Conservation (phyloP, 306 rosid species). For the Dryas alaskensis region DNA sequence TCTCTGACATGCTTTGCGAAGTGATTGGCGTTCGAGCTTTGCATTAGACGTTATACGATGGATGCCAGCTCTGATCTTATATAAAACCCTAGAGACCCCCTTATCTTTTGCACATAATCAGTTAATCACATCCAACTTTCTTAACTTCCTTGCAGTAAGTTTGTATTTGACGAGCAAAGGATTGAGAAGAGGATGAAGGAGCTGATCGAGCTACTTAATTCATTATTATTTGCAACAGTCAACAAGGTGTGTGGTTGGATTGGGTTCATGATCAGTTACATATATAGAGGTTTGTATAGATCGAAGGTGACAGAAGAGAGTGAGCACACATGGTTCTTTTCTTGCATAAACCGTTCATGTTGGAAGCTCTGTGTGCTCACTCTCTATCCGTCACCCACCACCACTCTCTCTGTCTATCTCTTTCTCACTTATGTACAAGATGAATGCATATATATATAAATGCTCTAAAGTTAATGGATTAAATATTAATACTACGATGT, state of each 20-base stretch:
- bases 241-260: too few relatives aligned
- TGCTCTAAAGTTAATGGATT: too few relatives aligned
- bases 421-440: background rate
- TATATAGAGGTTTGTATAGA: slow-evolving; percentile 18
- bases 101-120: background rate
- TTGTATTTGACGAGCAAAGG: background rate
- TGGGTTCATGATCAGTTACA: too few relatives aligned
- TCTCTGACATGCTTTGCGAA: background rate
- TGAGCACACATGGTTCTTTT: slow-evolving; percentile 45
- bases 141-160: background rate
- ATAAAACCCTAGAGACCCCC: background rate
- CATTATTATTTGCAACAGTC: too few relatives aligned
- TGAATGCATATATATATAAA: too few relatives aligned
- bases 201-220: too few relatives aligned
- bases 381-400: slow-evolving; percentile 46
- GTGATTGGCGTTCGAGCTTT: background rate
- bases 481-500: too few relatives aligned
- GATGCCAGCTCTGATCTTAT: background rate
- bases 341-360: slow-evolving; percentile 35
- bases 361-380: slow-evolving; percentile 39
- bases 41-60: too few relatives aligned
- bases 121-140: background rate
- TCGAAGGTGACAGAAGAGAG: slow-evolving; percentile 55
- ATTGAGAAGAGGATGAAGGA: background rate
- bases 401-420: background rate